A percentile compares a stretch with the other conserved stretches of the same genome.
Conservation (phyloP, 805 yeast genomes). For the Spathaspora hagerdaliae region DNA sequence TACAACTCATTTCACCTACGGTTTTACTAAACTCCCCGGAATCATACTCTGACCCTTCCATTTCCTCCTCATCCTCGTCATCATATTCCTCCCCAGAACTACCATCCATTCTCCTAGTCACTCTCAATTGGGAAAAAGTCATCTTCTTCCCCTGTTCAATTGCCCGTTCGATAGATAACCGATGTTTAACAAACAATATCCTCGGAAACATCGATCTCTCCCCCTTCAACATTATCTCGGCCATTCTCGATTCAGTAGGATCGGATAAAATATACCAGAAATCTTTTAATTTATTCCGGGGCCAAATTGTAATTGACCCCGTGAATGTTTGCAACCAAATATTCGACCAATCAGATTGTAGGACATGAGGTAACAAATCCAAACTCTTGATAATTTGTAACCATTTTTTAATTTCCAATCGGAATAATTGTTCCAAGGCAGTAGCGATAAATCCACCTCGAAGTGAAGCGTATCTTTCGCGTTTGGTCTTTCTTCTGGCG, state of each 20-base stretch:
- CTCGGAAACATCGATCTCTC: constrained; percentile 65
- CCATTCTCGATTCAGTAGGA: constrained; percentile 58
- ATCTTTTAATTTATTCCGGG: constrained; percentile 56
- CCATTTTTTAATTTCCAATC: constrained; percentile 77
- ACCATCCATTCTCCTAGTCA: neutral
- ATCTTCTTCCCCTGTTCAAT: constrained; percentile 45
- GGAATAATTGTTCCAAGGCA: constrained; percentile 65
- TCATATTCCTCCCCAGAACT: constrained; percentile 4
- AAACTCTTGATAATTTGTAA: constrained; percentile 59
- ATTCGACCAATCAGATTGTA: constrained; percentile 79
- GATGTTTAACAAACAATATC: constrained; percentile 58
- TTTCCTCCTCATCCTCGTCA: constrained; percentile 5
- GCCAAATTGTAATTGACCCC: constrained; percentile 77
- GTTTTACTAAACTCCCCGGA: constrained; percentile 1
- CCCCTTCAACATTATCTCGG: constrained; percentile 55
- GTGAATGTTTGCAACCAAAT: constrained; percentile 70
- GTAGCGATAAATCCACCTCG: constrained; percentile 77
- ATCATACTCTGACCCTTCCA: constrained; percentile 4
- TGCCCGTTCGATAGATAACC: constrained; percentile 61
- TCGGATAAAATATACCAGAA: constrained; percentile 63
- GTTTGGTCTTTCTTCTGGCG: constrained; percentile 37
- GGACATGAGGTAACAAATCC: constrained; percentile 61
- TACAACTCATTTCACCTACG: constrained; percentile 3
- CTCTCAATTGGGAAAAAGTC: constrained; percentile 19
- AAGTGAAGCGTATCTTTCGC: constrained; percentile 37